Evolutionary conservation across 225 moss, liverwort and hornwort species (phyloP).

Genomic region (Asterella californica): DNA sequence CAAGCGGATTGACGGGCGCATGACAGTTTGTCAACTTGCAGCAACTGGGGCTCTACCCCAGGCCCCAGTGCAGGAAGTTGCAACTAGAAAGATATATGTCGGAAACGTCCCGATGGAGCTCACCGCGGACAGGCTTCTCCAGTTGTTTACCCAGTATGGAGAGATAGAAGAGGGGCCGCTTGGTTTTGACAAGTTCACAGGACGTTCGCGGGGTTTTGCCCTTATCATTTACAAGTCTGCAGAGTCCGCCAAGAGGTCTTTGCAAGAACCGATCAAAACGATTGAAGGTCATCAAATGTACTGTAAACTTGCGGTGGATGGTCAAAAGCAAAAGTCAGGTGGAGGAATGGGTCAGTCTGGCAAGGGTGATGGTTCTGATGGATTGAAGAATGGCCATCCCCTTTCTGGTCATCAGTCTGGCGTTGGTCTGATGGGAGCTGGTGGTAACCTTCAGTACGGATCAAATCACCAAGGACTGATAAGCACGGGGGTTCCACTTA

Average conservation of each 20-base stretch:
- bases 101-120: slow-evolving; percentile 79
- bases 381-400: slow-evolving; percentile 47
- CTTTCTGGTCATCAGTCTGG: slow-evolving; percentile 47
- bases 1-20: slow-evolving; percentile 89
- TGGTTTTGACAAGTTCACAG: slow-evolving; percentile 86
- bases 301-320: slow-evolving; percentile 91
- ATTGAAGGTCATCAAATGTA: slow-evolving; percentile 97
- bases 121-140: slow-evolving; percentile 82
- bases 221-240: slow-evolving; percentile 86
- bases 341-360: slow-evolving; percentile 59
- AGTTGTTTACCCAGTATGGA: slow-evolving; percentile 79
- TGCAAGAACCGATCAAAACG: slow-evolving; percentile 84
- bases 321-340: slow-evolving; percentile 66
- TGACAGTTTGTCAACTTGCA: slow-evolving; percentile 93
- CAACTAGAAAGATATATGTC: slow-evolving; percentile 86
- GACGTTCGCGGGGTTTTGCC: slow-evolving; percentile 82
- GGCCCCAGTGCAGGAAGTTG: slow-evolving; percentile 76
- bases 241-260: slow-evolving; percentile 85
- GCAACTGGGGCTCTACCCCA: slow-evolving; percentile 38
- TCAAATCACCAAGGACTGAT: slow-evolving; percentile 68
- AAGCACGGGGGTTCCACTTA: slow-evolving; percentile 73
- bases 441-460: slow-evolving; percentile 63
- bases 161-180: slow-evolving; percentile 93
- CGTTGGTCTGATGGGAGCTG: slow-evolving; percentile 29
- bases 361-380: slow-evolving; percentile 55